Percentiles rank a stretch among this genome's conserved stretches.
These are phyloP conservation scores for Bryoerythrophyllum caledonicum DNA, from an alignment of 225 moss, liverwort and hornwort genomes.

Conservation along the genomic window DNA sequence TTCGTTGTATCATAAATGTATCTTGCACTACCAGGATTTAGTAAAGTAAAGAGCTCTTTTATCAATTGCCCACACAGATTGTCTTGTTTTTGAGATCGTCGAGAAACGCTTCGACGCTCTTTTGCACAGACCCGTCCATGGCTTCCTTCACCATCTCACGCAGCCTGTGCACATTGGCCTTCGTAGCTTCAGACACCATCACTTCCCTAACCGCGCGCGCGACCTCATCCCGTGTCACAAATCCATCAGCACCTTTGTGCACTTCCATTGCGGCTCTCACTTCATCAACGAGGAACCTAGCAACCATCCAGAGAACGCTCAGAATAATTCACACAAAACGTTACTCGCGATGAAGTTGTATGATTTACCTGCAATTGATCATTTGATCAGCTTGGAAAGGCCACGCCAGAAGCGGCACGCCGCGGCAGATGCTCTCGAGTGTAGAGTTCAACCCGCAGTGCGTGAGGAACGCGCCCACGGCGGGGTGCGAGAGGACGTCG, in stretches of 20 bases:
- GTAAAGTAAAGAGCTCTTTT: neutral
- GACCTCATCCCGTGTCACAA: constrained; percentile 28
- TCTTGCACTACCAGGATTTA: neutral
- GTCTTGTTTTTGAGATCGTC: constrained; percentile 10
- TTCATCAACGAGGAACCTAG: constrained; percentile 40
- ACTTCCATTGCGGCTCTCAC: constrained; percentile 28
- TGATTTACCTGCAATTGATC: constrained; percentile 27
- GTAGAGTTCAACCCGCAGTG: constrained; percentile 70
- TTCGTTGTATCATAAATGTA: constrained; percentile 5
- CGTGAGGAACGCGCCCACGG: constrained; percentile 49
- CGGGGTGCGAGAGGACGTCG: constrained; percentile 43
- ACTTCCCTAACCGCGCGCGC: constrained; percentile 21
- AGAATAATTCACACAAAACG: neutral
- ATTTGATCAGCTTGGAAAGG: constrained; percentile 49
- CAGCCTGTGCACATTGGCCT: constrained; percentile 20
- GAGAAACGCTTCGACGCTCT: constrained; percentile 15
- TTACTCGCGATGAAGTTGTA: neutral
- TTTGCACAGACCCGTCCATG: constrained; percentile 23
- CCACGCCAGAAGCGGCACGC: constrained; percentile 55
- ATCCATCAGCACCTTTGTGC: constrained; percentile 17
- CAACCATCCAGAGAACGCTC: neutral
- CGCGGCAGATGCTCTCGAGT: constrained; percentile 53
- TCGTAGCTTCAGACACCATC: constrained; percentile 13
- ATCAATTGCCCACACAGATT: neutral
- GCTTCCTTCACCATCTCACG: constrained; percentile 19